phyloP scores from a whole-genome alignment of 768 basidiomycete species.

The Lactarius tabidus region DNA sequence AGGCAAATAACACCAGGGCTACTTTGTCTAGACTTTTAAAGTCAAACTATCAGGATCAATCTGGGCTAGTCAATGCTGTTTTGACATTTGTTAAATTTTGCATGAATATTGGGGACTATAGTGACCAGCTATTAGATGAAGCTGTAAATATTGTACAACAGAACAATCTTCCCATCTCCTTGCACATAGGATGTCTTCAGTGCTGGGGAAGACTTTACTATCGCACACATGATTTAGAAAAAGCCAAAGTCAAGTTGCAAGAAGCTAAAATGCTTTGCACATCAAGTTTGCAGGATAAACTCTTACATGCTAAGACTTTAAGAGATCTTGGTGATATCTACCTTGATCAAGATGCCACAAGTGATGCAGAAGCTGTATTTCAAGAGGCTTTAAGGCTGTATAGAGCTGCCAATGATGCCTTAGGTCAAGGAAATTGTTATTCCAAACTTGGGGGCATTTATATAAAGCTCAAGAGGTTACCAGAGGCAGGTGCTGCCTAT shows the following conservation, averaged over 20 bases:
- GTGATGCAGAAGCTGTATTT: neutral
- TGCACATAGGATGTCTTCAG: neutral
- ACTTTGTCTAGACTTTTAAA: neutral
- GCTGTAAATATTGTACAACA: neutral
- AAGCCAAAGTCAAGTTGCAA: neutral
- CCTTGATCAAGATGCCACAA: neutral
- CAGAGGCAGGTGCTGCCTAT: neutral
- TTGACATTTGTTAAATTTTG: neutral
- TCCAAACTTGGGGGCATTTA: conserved; percentile 3
- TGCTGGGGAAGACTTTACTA: neutral
- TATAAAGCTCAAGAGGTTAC: neutral
- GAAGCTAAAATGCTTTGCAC: neutral
- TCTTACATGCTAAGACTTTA: neutral
- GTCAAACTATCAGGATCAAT: neutral
- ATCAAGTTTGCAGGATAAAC: neutral
- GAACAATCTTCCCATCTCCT: neutral
- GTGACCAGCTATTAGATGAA: neutral
- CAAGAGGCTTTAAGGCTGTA: neutral
- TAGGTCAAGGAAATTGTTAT: neutral
- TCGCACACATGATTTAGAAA: neutral
- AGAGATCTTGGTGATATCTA: neutral
- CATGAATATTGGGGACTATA: conserved; percentile 6
- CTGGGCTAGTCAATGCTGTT: neutral
- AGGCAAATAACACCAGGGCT: neutral
- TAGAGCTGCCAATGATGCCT: neutral